Percentiles rank a stretch among this genome's conserved stretches.
Conservation (phyloP, 2,329 filamentous ascomycete species). For the Cucurbitaria berberidis region DNA sequence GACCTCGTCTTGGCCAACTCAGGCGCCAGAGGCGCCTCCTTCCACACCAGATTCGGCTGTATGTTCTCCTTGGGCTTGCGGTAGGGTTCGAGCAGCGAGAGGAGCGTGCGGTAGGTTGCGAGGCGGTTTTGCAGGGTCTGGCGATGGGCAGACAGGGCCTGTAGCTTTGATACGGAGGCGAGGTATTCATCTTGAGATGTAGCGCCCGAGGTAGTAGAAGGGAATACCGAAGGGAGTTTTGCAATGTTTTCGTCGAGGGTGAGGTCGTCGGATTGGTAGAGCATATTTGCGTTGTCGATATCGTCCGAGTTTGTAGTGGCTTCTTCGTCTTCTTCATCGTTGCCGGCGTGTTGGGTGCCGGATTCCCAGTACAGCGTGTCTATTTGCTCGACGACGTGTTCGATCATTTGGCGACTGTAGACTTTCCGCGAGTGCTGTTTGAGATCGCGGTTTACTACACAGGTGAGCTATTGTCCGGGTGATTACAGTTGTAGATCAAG, state of each 20-base stretch:
- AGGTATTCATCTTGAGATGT: conserved; percentile 42
- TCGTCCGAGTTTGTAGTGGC: conserved; percentile 36
- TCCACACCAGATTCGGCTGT: conserved; percentile 71
- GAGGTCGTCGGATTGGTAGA: conserved; percentile 39
- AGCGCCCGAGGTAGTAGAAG: conserved; percentile 18
- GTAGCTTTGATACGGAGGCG: conserved; percentile 54
- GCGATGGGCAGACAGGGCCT: conserved; percentile 57
- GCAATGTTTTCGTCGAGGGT: conserved; percentile 44
- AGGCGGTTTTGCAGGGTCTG: conserved; percentile 56
- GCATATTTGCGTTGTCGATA: conserved; percentile 49
- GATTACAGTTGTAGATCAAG: neutral
- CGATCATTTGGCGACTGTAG: conserved; percentile 71
- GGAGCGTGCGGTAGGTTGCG: conserved; percentile 57
- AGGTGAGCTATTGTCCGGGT: neutral
- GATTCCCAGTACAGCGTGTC: conserved; percentile 66
- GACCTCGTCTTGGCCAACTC: conserved; percentile 72
- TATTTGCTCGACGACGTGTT: conserved; percentile 76
- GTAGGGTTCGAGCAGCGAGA: conserved; percentile 61
- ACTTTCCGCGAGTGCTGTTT: conserved; percentile 70
- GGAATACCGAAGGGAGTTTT: conserved; percentile 37
- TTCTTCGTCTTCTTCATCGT: conserved; percentile 22
- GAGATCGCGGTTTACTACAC: conserved; percentile 66
- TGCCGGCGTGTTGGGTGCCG: conserved; percentile 45
- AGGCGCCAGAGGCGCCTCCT: conserved; percentile 67
- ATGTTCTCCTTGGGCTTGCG: conserved; percentile 54